Percentiles rank a stretch among this genome's conserved stretches.
Evolutionary conservation across 768 basidiomycete genomes (phyloP).

Genomic region (Tricholoma sp.): DNA sequence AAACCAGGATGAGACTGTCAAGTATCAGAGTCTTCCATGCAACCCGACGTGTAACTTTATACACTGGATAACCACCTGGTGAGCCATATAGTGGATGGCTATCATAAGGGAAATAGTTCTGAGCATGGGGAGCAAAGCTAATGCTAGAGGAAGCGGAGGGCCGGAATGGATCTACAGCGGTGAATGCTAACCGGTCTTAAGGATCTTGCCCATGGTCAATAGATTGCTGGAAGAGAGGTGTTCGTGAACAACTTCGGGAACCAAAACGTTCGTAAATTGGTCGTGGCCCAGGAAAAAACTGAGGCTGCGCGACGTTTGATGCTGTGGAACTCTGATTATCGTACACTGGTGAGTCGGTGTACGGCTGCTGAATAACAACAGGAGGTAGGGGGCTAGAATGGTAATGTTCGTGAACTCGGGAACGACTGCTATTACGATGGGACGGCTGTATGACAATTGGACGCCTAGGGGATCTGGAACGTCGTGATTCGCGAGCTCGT

Average conservation of each 20-base stretch:
- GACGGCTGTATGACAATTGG: background rate
- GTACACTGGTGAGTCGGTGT: background rate
- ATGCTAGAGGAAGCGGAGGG: background rate
- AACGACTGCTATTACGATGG: background rate
- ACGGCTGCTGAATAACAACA: background rate
- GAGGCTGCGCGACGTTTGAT: background rate
- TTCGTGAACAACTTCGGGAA: background rate
- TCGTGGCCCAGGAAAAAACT: no score
- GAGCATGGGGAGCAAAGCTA: background rate
- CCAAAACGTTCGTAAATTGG: background rate
- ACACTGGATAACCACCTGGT: background rate
- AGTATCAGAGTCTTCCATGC: background rate
- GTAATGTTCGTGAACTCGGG: background rate
- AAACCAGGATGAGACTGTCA: background rate
- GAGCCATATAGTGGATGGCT: background rate
- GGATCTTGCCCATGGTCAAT: no score
- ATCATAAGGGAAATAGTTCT: conserved; percentile 2
- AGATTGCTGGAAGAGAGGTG: no score
- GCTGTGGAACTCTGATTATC: background rate
- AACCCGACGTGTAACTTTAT: background rate
- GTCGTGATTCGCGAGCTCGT: background rate
- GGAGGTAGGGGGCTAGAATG: background rate
- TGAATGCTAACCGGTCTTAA: background rate
- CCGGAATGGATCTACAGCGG: conserved; percentile 13
- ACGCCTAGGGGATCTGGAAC: background rate